Percentiles rank a stretch among this genome's conserved stretches.
Conservation (phyloP, 1,284 basidiomycete genomes). For the Ganoderma boninense region DNA sequence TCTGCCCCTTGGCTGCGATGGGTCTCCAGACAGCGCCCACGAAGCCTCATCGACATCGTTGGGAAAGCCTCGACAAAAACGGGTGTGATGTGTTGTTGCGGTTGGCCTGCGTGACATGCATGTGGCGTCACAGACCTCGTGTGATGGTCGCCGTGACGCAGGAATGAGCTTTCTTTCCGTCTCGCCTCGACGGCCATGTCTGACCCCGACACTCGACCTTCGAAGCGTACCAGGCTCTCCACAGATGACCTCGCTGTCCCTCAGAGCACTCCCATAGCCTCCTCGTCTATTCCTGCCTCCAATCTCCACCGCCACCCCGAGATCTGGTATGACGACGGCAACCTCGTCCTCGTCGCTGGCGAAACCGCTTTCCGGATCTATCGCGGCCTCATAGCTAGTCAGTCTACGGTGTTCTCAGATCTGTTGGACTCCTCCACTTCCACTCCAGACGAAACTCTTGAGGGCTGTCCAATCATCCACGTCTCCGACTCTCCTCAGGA, state of each 20-base stretch:
- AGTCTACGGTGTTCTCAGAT: slow-evolving; percentile 30
- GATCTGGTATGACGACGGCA: slow-evolving; percentile 32
- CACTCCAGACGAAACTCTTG: slow-evolving; percentile 5
- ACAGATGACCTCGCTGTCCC: neutral
- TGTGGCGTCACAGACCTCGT: too few relatives aligned
- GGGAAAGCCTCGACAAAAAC: too few relatives aligned
- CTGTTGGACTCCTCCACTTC: slow-evolving; percentile 32
- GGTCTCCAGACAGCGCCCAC: too few relatives aligned
- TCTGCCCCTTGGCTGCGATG: too few relatives aligned
- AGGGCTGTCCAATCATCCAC: slow-evolving; percentile 27
- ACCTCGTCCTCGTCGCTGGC: slow-evolving; percentile 29
- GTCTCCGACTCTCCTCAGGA: slow-evolving; percentile 25
- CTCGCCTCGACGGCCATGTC: neutral
- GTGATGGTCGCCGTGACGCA: too few relatives aligned
- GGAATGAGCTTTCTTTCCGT: too few relatives aligned
- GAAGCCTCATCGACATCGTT: too few relatives aligned
- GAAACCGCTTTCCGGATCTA: slow-evolving; percentile 28
- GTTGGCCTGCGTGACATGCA: too few relatives aligned
- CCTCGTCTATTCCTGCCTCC: neutral
- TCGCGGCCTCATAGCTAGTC: slow-evolving; percentile 27
- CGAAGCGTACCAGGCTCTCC: neutral
- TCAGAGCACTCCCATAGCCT: neutral
- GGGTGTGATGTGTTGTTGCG: too few relatives aligned
- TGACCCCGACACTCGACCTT: neutral
- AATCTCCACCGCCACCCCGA: neutral